Evolutionary conservation across 2,329 filamentous ascomycete genomes (phyloP).

Genomic region (Verticillium nubilum): DNA sequence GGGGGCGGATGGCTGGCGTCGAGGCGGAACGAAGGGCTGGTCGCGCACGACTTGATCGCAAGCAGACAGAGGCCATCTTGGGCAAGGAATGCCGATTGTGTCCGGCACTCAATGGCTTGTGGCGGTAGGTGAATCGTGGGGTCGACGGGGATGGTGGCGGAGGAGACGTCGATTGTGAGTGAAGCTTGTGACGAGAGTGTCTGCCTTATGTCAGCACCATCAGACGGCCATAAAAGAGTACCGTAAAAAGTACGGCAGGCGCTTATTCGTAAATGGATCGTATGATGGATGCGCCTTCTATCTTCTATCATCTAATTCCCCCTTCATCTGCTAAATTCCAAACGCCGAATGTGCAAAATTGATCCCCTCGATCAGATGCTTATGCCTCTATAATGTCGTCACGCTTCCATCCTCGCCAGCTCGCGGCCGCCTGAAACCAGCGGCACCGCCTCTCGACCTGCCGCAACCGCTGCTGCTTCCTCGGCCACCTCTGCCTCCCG

Average conservation of each 20-base stretch:
- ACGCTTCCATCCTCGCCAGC: slow-evolving; percentile 7
- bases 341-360: not conserved
- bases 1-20: slow-evolving; percentile 10
- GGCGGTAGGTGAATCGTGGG: slow-evolving; percentile 3
- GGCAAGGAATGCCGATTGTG: slow-evolving; percentile 15
- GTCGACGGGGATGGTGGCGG: slow-evolving; percentile 1
- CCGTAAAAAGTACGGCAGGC: not conserved
- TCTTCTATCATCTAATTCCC: not conserved
- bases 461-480: slow-evolving; percentile 4
- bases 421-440: not conserved
- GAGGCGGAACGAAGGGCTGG: slow-evolving; percentile 14
- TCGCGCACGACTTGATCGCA: slow-evolving; percentile 18
- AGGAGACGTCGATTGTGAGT: slow-evolving; percentile 1
- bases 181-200: not conserved
- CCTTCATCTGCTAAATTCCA: not conserved
- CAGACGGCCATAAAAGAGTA: not conserved
- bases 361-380: not conserved
- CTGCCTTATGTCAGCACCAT: not conserved
- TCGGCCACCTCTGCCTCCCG: slow-evolving; percentile 56
- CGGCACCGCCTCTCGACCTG: slow-evolving; percentile 4
- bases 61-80: slow-evolving; percentile 24
- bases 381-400: not conserved
- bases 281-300: not conserved
- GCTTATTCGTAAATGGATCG: not conserved
- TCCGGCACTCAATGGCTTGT: slow-evolving; percentile 27